Conservation (phyloP, 768 basidiomycete genomes). For the Kwoniella sp. region DNA sequence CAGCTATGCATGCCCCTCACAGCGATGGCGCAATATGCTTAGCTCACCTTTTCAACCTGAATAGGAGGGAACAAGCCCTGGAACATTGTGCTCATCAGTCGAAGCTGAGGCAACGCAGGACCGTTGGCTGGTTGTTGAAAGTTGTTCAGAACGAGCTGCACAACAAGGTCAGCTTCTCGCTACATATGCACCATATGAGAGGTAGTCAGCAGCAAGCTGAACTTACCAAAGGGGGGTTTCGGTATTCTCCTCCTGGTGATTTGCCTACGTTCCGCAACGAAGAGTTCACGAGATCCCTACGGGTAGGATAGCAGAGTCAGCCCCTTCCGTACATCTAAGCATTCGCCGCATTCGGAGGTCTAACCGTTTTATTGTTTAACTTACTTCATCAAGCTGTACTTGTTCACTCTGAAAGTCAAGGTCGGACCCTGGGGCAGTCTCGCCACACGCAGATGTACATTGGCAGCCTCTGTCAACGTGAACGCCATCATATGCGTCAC, state of each 20-base stretch:
- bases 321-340: conserved; percentile 1
- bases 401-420: conserved; percentile 85
- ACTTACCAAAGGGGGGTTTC: conserved; percentile 85
- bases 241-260: conserved; percentile 62
- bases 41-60: conserved; percentile 58
- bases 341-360: no score
- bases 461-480: conserved; percentile 74
- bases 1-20: conserved; percentile 66
- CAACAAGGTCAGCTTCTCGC: conserved; percentile 5
- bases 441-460: conserved; percentile 71
- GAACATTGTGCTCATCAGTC: conserved; percentile 92
- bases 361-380: no score
- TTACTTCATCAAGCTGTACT: conserved; percentile 83
- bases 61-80: conserved; percentile 96
- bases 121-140: conserved; percentile 60
- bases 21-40: background rate
- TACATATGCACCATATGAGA: no score
- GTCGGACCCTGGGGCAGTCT: conserved; percentile 89
- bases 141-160: conserved; percentile 81
- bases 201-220: background rate
- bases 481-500: conserved; percentile 93
- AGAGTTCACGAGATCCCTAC: conserved; percentile 55
- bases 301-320: background rate
- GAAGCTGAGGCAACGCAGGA: conserved; percentile 78
- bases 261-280: conserved; percentile 53